Evolutionary conservation across 441 rosid genomes (phyloP), one percentile per base, ranked within the genome.

Genomic region (Bocquillonia castaneifolia): DNA sequence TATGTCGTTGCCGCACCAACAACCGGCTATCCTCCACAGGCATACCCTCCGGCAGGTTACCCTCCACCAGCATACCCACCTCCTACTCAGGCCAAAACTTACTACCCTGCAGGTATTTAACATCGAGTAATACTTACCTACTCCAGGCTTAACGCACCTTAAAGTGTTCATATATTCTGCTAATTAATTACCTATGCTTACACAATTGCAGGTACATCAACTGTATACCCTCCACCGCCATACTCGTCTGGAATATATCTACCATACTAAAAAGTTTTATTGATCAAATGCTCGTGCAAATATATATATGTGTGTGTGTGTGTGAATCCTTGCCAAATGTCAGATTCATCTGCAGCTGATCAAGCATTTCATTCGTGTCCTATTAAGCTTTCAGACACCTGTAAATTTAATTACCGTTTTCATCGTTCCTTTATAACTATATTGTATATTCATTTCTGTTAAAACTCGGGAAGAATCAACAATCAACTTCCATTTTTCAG

Each of bases 241-340:
- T 15, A 75, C 2, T 60, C 17, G 8, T 9, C 74, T 1, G 80
- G 79, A 59, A 52, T 64, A 55, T 81, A 76, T 68, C 78, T 80
- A 8, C 81, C 85, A 6, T 82, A 78, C 5, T 79, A 81, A 20
- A n/a, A n/a, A n/a, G n/a, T n/a, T n/a, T n/a, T n/a, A n/a, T n/a
- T n/a, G 76, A 77, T 68, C 81, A 71, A 77, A 58, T 22, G 51
- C 39, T 32, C 1, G 31, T 1, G 47, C 0, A 3, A 34, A 18
- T 36, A 28, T 8, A 3, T 17, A 17, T 4, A 17, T 57, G 22
- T 22, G 40, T 36, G 31, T 9, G 17, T 10, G 2, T 12, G 6
- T 15, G 8, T 13, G 14, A 6, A 18, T 2, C 10, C 15, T 23
- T 58, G 45, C 15, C 34, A 12, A 58, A 36, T 2, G 9, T 9